Percentiles rank a stretch among this genome's conserved stretches.
Evolutionary conservation across 1,284 basidiomycete species (phyloP).

Genomic region (Pyrrhoderma noxium): DNA sequence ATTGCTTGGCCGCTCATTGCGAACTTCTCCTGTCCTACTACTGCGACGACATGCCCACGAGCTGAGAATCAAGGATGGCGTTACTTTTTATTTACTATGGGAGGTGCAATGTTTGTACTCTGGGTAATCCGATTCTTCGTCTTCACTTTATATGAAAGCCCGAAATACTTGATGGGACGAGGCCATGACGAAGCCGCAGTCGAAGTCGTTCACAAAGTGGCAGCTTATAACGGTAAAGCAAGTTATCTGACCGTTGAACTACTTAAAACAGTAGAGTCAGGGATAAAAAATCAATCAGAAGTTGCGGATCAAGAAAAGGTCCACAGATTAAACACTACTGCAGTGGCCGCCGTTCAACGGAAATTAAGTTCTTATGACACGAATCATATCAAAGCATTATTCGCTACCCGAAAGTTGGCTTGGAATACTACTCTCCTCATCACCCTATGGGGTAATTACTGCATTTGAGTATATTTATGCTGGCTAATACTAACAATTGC

Average conservation of each 20-base stretch:
- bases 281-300: neutral
- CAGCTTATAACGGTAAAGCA: conserved; percentile 54
- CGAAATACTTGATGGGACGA: conserved; percentile 68
- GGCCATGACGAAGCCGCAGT: conserved; percentile 69
- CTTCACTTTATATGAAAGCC: conserved; percentile 70
- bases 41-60: conserved; percentile 36
- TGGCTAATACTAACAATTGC: conserved; percentile 45
- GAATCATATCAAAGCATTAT: conserved; percentile 23
- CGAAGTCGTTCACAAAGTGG: conserved; percentile 59
- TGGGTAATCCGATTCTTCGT: conserved; percentile 65
- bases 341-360: conserved; percentile 29
- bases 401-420: conserved; percentile 17
- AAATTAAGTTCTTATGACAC: conserved; percentile 39
- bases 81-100: conserved; percentile 57
- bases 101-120: conserved; percentile 54
- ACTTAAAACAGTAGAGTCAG: conserved; percentile 30
- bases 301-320: neutral
- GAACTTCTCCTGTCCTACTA: conserved; percentile 48
- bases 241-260: conserved; percentile 43
- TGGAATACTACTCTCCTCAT: conserved; percentile 17
- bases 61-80: conserved; percentile 63
- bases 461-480: too few relatives aligned
- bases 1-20: conserved; percentile 60
- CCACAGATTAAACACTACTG: conserved; percentile 22
- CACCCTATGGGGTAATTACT: conserved; percentile 13